phyloP scores from a whole-genome alignment of 495 filamentous ascomycete genomes.

The Hyaloscypha variabilis region DNA sequence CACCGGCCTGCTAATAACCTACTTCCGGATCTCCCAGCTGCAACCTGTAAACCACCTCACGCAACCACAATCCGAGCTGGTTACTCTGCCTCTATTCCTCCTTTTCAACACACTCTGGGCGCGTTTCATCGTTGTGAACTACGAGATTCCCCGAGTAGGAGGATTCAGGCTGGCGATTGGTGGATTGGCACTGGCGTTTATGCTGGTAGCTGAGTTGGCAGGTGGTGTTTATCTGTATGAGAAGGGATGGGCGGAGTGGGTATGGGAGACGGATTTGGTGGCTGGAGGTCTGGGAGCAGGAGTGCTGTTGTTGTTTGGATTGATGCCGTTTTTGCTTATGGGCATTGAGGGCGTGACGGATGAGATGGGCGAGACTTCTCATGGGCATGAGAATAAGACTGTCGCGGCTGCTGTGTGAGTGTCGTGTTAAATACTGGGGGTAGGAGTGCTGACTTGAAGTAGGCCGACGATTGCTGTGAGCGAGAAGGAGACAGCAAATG shows the following conservation, averaged over 20 bases:
- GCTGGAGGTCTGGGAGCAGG: conserved; percentile 13
- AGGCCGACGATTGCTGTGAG: conserved; percentile 16
- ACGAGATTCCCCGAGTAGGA: conserved; percentile 22
- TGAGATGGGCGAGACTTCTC: conserved; percentile 20
- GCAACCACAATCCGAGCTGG: conserved; percentile 5
- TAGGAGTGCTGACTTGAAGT: conserved; percentile 6
- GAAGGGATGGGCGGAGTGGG: conserved; percentile 16
- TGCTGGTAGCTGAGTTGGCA: conserved; percentile 21
- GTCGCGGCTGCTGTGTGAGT: conserved; percentile 25
- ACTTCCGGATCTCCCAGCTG: conserved; percentile 12
- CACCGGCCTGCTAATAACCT: conserved; percentile 12
- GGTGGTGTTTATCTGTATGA: conserved; percentile 17
- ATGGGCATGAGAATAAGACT: conserved; percentile 28
- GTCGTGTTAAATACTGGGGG: not conserved
- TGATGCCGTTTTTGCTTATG: conserved; percentile 28
- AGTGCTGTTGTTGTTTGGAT: conserved; percentile 20
- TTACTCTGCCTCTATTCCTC: conserved; percentile 12
- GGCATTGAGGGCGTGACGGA: conserved; percentile 16
- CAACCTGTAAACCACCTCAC: conserved; percentile 18
- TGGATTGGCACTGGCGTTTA: conserved; percentile 17
- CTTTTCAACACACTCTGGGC: conserved; percentile 20
- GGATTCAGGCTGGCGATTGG: conserved; percentile 25
- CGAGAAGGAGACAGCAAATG: conserved; percentile 9
- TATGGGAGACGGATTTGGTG: conserved; percentile 18
- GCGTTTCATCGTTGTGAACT: conserved; percentile 15